Base-by-base conservation (phyloP, 192 early-diverging fungal genomes). In the Jimgerdemannia lactiflua region DNA sequence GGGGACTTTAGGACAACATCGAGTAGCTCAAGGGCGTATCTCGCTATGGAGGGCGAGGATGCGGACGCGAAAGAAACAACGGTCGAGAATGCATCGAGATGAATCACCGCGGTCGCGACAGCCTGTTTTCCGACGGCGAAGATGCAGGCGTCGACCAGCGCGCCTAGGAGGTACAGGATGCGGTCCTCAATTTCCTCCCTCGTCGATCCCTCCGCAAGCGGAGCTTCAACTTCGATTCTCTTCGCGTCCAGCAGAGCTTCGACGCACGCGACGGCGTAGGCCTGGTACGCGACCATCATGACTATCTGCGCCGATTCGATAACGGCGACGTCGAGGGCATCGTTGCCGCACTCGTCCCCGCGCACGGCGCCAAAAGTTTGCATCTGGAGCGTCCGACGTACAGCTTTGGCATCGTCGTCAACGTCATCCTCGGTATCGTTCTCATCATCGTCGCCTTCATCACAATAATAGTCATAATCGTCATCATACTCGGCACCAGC, bases 71-170 rank as follows among this genome's bases (percentile, higher is more conserved):
- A 42, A 18, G 76, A 77, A 66, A 77, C 39, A 39, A 77, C 14
- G 17, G 59, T 73, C 39, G 76, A 65, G 9, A 77, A 40, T 10
- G 65, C 76, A 74, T 77, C 71, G 11, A 77, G 71, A 66, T 73
- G n/a, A n/a, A 77, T 77, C 49, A 77, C 42, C 18, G 76, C 64
- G 2, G 76, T 72, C 59, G 72, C 72, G 7, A 77, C 76, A 3
- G 76, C 76, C 70, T 77, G 76, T 39, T 77, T 77, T 74, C 76
- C 76, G 66, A 77, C 76, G 40, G 63, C 19, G 44, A 72, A 77
- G 49, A 43, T 40, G 4, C 71, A 73, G 20, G 72, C 43, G 29
- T 77, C 76, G 65, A 73, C 54, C 68, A 77, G 64, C 20, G 71
- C 65, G 65, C 19, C 63, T 4, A 77, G 18, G n/a, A 77, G 49